These are phyloP conservation scores for Agapanthus africanus DNA, from an alignment of 106 monocot species.

Conservation along the genomic window DNA sequence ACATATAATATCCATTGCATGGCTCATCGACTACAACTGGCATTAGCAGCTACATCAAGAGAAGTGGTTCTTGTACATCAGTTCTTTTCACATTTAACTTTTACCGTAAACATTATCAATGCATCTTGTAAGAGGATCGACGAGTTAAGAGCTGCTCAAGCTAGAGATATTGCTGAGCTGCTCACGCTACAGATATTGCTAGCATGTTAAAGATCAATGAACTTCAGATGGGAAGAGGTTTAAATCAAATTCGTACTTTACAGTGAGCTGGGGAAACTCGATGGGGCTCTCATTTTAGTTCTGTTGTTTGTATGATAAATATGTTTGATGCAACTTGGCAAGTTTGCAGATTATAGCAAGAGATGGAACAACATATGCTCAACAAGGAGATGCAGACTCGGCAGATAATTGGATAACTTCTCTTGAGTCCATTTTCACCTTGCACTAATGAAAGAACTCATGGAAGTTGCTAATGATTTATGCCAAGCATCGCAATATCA, in stretches of 20 bases:
- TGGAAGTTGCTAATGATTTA: not conserved
- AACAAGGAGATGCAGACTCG: slow-evolving; percentile 2
- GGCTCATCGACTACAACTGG: slow-evolving; percentile 13
- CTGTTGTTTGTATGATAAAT: not conserved
- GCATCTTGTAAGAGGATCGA: too few relatives aligned
- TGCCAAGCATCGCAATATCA: slow-evolving; percentile 6
- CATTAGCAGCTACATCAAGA: slow-evolving; percentile 9
- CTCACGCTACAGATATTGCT: too few relatives aligned
- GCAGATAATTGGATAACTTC: not conserved
- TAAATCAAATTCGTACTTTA: not conserved
- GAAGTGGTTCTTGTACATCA: not conserved
- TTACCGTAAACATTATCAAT: not conserved
- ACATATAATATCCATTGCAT: too few relatives aligned
- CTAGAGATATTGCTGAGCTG: too few relatives aligned
- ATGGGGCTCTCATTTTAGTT: not conserved
- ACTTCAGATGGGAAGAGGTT: not conserved
- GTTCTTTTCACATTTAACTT: slow-evolving; percentile 1
- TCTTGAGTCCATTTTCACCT: slow-evolving; percentile 10
- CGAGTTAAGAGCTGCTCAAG: too few relatives aligned
- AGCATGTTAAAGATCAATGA: not conserved
- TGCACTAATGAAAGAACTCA: slow-evolving; percentile 15
- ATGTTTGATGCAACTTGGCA: too few relatives aligned
- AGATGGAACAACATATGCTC: not conserved
- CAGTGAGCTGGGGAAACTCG: not conserved
- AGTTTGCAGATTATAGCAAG: not conserved